Conservation (phyloP, 2,329 filamentous ascomycete species). For the Fusarium multiceps region DNA sequence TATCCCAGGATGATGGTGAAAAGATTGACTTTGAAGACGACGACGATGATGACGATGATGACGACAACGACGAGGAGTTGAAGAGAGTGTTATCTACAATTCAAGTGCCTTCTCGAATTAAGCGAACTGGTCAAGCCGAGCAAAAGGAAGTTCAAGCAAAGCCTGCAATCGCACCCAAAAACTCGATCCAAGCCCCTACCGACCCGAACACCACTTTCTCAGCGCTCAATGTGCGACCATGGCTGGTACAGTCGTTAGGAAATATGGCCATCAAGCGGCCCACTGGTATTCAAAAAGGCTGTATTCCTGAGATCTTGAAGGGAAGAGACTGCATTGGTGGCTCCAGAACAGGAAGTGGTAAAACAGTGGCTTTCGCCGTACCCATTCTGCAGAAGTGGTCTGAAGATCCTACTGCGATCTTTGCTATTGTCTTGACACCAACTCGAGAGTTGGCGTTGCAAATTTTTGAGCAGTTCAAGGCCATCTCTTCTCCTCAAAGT, state of each 20-base stretch:
- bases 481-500: slow-evolving; percentile 87
- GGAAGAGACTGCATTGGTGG: slow-evolving; percentile 96
- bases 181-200: slow-evolving; percentile 61
- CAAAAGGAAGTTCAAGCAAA: slow-evolving; percentile 36
- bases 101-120: slow-evolving; percentile 65
- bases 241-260: slow-evolving; percentile 84
- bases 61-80: slow-evolving; percentile 49
- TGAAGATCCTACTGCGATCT: slow-evolving; percentile 91
- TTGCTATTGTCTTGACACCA: slow-evolving; percentile 87
- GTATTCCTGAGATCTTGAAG: slow-evolving; percentile 91
- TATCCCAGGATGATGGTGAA: slow-evolving; percentile 42
- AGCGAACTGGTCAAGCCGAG: slow-evolving; percentile 49
- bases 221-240: slow-evolving; percentile 79
- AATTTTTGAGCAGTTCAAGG: slow-evolving; percentile 95
- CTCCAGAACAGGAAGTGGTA: slow-evolving; percentile 94
- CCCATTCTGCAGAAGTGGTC: slow-evolving; percentile 96
- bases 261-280: slow-evolving; percentile 86
- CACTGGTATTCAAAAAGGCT: slow-evolving; percentile 91
- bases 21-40: slow-evolving; percentile 36
- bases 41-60: slow-evolving; percentile 47
- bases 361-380: slow-evolving; percentile 94
- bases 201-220: slow-evolving; percentile 75
- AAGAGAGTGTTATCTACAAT: slow-evolving; percentile 56
- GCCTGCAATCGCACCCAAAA: slow-evolving; percentile 41
- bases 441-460: slow-evolving; percentile 93